A percentile compares a stretch with the other conserved stretches of the same genome.
These are phyloP conservation scores for Corymbia calophylla DNA, from an alignment of 441 rosid species.

Conservation along the genomic window DNA sequence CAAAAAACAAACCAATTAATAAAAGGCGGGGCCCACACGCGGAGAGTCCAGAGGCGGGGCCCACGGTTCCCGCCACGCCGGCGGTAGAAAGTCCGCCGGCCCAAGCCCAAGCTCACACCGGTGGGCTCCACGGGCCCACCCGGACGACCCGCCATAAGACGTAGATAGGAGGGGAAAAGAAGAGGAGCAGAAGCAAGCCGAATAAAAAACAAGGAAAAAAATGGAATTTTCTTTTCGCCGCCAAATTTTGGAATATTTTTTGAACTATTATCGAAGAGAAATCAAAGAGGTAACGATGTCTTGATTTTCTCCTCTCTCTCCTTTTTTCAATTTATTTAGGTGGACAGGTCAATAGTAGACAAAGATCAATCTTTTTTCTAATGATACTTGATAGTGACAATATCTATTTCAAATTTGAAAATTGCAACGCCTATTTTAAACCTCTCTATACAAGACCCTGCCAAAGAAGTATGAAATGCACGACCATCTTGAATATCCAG, in stretches of 20 bases:
- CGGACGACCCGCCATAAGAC: background rate
- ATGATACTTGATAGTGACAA: background rate
- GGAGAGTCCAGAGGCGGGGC: slow-evolving; percentile 4
- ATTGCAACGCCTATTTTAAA: background rate
- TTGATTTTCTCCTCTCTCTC: background rate
- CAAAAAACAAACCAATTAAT: background rate
- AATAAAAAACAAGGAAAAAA: background rate
- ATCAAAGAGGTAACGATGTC: background rate
- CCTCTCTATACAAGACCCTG: background rate
- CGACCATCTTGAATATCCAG: background rate
- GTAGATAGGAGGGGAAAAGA: too few species aligned
- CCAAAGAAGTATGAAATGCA: background rate
- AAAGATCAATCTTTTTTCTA: background rate
- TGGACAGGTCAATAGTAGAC: background rate
- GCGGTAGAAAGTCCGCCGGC: slow-evolving; percentile 27
- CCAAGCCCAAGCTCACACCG: slow-evolving; percentile 3
- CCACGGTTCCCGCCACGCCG: slow-evolving; percentile 11
- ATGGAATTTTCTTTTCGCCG: background rate
- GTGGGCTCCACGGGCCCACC: slow-evolving; percentile 29
- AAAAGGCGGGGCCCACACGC: background rate
- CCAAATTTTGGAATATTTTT: background rate
- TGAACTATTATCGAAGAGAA: background rate
- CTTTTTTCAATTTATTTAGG: background rate
- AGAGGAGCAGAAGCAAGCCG: background rate
- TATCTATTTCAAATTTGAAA: background rate